These are phyloP conservation scores for Diaporthe humulicola DNA, from an alignment of 2,329 filamentous ascomycete species.

Conservation along the genomic window DNA sequence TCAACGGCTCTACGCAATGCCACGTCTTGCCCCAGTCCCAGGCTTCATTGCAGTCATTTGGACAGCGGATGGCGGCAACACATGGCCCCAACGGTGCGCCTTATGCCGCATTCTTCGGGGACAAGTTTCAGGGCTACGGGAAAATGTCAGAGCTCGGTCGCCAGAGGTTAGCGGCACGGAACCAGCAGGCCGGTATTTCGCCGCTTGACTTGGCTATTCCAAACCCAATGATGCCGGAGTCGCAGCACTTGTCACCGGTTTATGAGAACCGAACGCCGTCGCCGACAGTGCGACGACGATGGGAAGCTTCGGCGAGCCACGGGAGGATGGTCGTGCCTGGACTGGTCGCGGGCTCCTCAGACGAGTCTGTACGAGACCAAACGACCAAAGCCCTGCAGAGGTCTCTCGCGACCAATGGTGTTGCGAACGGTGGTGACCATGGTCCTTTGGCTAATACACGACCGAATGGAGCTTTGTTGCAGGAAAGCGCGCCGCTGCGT, in stretches of 20 bases:
- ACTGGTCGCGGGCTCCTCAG: conserved; percentile 38
- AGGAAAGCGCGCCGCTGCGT: conserved; percentile 67
- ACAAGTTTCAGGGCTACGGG: conserved; percentile 46
- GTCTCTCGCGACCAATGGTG: conserved; percentile 36
- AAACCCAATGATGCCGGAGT: conserved; percentile 58
- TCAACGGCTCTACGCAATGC: conserved; percentile 58
- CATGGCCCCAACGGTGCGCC: conserved; percentile 43
- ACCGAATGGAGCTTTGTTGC: conserved; percentile 53
- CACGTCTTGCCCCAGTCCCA: conserved; percentile 39
- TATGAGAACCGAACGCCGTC: conserved; percentile 81
- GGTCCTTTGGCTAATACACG: conserved; percentile 49
- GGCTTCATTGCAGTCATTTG: conserved; percentile 45
- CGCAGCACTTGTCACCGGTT: conserved; percentile 76
- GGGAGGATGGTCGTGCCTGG: conserved; percentile 35
- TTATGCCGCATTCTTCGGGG: conserved; percentile 46
- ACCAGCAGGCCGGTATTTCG: conserved; percentile 64
- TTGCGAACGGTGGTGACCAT: conserved; percentile 45
- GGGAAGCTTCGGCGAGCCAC: conserved; percentile 55
- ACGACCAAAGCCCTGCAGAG: conserved; percentile 40
- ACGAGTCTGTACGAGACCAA: conserved; percentile 36
- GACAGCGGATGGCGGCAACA: conserved; percentile 49
- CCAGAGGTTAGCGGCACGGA: conserved; percentile 55
- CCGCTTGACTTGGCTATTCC: conserved; percentile 68
- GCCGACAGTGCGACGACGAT: conserved; percentile 70
- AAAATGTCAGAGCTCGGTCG: conserved; percentile 51